A percentile compares a stretch with the other conserved stretches of the same genome.
Conservation (phyloP, 352 stramenopile genomes). For the Globisporangium solare region DNA sequence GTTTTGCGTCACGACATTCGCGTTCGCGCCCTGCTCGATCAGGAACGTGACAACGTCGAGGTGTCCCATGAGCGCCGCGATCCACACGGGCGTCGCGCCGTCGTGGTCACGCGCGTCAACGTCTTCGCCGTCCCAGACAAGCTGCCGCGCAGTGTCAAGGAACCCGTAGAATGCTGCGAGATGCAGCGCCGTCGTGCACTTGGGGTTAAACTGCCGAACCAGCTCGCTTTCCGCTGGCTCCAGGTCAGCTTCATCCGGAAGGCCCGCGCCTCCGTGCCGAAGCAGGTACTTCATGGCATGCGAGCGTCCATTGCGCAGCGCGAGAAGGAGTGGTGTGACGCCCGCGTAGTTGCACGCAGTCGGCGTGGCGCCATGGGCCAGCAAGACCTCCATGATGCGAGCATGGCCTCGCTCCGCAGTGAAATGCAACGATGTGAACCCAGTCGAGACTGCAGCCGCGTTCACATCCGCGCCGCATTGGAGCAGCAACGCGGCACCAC, state of each 20-base stretch:
- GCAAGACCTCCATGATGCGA: conserved; percentile 17
- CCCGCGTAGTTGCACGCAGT: conserved; percentile 14
- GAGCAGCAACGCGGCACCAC: conserved; percentile 21
- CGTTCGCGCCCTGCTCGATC: conserved; percentile 24
- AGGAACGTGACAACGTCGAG: conserved; percentile 31
- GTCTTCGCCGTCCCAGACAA: conserved; percentile 16
- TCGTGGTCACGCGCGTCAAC: conserved; percentile 28
- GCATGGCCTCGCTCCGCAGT: conserved; percentile 24
- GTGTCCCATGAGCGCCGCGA: conserved; percentile 31
- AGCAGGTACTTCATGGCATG: conserved; percentile 22
- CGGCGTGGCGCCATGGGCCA: conserved; percentile 24
- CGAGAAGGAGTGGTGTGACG: conserved; percentile 22
- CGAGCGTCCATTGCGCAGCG: conserved; percentile 26
- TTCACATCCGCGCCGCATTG: conserved; percentile 22
- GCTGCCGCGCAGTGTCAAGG: conserved; percentile 18
- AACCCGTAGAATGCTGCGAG: conserved; percentile 31
- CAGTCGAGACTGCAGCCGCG: conserved; percentile 1
- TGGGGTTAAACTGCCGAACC: conserved; percentile 16
- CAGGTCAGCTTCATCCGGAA: not conserved
- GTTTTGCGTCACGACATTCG: conserved; percentile 15
- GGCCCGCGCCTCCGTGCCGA: conserved; percentile 9
- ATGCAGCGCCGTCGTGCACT: conserved; percentile 31
- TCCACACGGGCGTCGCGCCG: conserved; percentile 28
- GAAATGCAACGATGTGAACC: conserved; percentile 21
- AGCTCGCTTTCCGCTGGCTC: not conserved